Evolutionary conservation across 2,329 filamentous ascomycete genomes (phyloP).

Genomic region (Bretziella fagacearum): DNA sequence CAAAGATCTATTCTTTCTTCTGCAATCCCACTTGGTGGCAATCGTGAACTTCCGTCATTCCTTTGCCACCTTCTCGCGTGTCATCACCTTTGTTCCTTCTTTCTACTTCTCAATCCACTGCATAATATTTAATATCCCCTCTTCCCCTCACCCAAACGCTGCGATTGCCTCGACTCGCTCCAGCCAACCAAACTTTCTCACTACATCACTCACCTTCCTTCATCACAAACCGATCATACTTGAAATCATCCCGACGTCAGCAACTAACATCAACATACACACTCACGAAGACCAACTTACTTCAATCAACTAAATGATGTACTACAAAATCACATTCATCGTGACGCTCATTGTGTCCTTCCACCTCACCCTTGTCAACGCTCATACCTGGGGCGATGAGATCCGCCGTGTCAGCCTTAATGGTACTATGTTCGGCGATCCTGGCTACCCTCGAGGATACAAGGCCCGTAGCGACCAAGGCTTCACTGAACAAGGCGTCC

Average conservation of each 20-base stretch:
- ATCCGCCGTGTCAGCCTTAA: slow-evolving; percentile 53
- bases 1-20: slow-evolving; percentile 5
- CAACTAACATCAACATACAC: background rate
- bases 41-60: too few relatives aligned
- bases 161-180: background rate
- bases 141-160: background rate
- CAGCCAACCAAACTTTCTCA: too few relatives aligned
- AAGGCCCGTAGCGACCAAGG: slow-evolving; percentile 36
- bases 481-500: slow-evolving; percentile 41
- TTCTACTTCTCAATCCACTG: slow-evolving; percentile 6
- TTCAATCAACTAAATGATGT: too few relatives aligned
- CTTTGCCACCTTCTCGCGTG: slow-evolving; percentile 7
- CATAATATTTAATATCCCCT: background rate
- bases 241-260: too few relatives aligned
- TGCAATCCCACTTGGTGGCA: too few relatives aligned
- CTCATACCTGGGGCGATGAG: slow-evolving; percentile 74
- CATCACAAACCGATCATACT: too few relatives aligned
- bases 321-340: background rate
- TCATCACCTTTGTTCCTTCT: slow-evolving; percentile 2
- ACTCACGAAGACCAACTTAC: too few relatives aligned
- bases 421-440: slow-evolving; percentile 52
- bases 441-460: slow-evolving; percentile 63
- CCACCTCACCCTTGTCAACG: slow-evolving; percentile 19
- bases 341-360: background rate
- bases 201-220: too few relatives aligned